Evolutionary conservation across 495 filamentous ascomycete species (phyloP).

Genomic region (Endocarpon pusillum): DNA sequence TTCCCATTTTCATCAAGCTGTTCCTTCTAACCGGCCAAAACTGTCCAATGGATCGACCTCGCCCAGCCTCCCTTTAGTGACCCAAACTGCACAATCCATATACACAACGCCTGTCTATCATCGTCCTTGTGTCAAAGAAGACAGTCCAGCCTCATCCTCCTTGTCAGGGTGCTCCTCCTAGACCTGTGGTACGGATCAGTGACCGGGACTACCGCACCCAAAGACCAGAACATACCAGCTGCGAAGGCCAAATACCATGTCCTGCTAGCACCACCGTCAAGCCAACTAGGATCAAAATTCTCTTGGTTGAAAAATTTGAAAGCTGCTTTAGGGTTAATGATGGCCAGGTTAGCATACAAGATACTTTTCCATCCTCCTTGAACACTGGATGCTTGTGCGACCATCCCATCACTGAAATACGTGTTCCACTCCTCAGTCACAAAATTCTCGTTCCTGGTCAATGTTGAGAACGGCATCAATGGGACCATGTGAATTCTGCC

Average conservation of each 20-base stretch:
- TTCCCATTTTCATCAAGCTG: too few relatives aligned
- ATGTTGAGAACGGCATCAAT: constrained; percentile 50
- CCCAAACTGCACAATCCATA: too few relatives aligned
- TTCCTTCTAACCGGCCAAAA: too few relatives aligned
- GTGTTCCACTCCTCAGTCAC: constrained; percentile 73
- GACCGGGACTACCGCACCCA: neutral
- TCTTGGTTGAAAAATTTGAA: constrained; percentile 57
- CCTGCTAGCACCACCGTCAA: constrained; percentile 73
- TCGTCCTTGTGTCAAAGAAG: too few relatives aligned
- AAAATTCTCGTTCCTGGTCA: constrained; percentile 50
- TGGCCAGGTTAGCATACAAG: constrained; percentile 64
- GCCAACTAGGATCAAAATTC: constrained; percentile 49
- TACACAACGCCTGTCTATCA: too few relatives aligned
- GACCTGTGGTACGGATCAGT: neutral
- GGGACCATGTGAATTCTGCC: constrained; percentile 87
- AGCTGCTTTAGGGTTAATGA: constrained; percentile 49
- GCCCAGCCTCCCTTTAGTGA: too few relatives aligned
- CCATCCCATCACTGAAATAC: constrained; percentile 41
- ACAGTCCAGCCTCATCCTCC: too few relatives aligned
- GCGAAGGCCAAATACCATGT: constrained; percentile 82
- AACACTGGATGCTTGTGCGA: constrained; percentile 36
- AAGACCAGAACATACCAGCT: constrained; percentile 45
- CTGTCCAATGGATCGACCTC: too few relatives aligned
- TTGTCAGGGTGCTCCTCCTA: constrained; percentile 2
- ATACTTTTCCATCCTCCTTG: constrained; percentile 74